Evolutionary conservation across 371 early-diverging fungal genomes (phyloP).

Genomic region (Rhizopus stolonifer): DNA sequence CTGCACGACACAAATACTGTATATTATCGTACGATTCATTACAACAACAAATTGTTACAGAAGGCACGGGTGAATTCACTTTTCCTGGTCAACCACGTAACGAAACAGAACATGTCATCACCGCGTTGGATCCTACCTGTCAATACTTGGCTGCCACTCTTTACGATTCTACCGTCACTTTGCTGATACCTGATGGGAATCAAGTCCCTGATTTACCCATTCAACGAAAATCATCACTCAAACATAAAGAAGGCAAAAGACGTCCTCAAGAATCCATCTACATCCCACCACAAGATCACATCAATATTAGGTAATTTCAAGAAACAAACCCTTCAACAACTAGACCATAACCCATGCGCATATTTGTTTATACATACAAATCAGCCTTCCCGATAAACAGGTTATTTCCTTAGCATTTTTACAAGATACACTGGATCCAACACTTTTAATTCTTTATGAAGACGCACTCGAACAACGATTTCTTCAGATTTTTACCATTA

Average conservation of each 20-base stretch:
- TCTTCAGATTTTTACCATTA: conserved; percentile 62
- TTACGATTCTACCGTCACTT: conserved; percentile 33
- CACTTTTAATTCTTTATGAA: conserved; percentile 75
- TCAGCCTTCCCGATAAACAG: conserved; percentile 69
- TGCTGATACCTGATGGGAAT: conserved; percentile 20
- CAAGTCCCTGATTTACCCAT: neutral
- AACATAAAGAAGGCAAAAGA: conserved; percentile 20
- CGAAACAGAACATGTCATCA: conserved; percentile 31
- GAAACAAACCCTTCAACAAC: too few relatives aligned
- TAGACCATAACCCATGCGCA: too few relatives aligned
- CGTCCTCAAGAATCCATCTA: conserved; percentile 16
- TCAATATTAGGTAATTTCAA: conserved; percentile 44
- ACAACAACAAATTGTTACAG: conserved; percentile 53
- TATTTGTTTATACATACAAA: too few relatives aligned
- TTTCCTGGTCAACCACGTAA: conserved; percentile 56
- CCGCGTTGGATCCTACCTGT: conserved; percentile 55
- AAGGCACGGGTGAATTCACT: conserved; percentile 61
- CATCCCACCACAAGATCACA: conserved; percentile 22
- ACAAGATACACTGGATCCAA: conserved; percentile 48
- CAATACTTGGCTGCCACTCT: conserved; percentile 43
- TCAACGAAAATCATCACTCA: conserved; percentile 12
- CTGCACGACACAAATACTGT: conserved; percentile 58
- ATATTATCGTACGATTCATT: conserved; percentile 59
- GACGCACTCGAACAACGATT: conserved; percentile 66
- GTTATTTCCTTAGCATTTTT: conserved; percentile 72